phyloP scores from a whole-genome alignment of 73 alveolate species.

The Paramecium biaurelia region DNA sequence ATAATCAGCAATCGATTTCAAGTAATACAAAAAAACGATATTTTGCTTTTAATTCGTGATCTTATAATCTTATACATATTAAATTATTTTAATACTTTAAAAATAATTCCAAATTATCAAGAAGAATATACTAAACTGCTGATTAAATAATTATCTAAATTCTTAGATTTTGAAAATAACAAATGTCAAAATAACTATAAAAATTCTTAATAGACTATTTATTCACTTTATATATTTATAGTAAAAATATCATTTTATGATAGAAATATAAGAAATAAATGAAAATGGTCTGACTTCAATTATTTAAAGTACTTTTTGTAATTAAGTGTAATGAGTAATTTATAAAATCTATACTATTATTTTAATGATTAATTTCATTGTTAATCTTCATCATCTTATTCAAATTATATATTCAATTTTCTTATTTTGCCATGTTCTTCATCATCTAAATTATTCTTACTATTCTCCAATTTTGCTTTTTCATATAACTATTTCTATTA shows the following conservation, averaged over 20 bases:
- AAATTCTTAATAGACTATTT: not conserved
- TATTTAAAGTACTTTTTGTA: not conserved
- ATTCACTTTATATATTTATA: not conserved
- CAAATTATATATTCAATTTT: not conserved
- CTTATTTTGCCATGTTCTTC: not conserved
- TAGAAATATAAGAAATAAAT: not conserved
- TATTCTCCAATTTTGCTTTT: slow-evolving; percentile 35
- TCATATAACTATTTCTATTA: slow-evolving; percentile 3
- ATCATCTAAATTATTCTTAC: not conserved
- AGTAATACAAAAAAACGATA: too few species aligned
- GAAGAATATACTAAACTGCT: not conserved
- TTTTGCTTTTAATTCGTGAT: too few species aligned
- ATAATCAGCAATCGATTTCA: not conserved
- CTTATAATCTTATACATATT: not conserved
- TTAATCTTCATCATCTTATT: slow-evolving; percentile 1
- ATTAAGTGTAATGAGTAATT: not conserved
- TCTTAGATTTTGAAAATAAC: not conserved
- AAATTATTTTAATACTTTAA: not conserved
- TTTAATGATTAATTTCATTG: not conserved
- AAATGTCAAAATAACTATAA: not conserved
- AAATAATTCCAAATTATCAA: not conserved
- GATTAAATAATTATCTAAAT: not conserved
- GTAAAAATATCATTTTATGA: not conserved
- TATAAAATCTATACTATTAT: not conserved
- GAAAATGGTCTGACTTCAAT: not conserved